Evolutionary conservation across 495 filamentous ascomycete species (phyloP), one percentile per base, ranked within the genome.

Genomic region (Podospora anserina): DNA sequence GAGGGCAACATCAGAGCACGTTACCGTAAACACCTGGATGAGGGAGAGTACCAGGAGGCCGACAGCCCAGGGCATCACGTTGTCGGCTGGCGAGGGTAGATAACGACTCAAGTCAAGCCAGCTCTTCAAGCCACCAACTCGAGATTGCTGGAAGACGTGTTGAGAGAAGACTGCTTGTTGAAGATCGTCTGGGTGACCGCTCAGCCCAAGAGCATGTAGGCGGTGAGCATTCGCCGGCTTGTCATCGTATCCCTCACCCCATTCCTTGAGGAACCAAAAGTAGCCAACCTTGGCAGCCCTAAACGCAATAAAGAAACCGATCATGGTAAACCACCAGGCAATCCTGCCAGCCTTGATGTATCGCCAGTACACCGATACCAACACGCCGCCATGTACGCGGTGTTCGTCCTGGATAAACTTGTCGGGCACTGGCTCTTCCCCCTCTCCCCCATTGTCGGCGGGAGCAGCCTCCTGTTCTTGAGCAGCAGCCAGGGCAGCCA

Each of bases 371-470:
- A 94, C 89, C 19, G 83, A 81, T 11, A 84, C 82, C 72, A 92
- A 82, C 5, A 96, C 91, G 3, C 90, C 90, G 63, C 92, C 92
- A 70, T 91, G 87, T 0, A 86, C 89, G 60, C 91, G 84, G 72
- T 88, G 82, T 75, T 96, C 92, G 19, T 96, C 91, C 73, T 93
- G 88, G 55, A 94, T 89, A 75, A 96, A 94, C 71, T 92, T 92
- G 16, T 90, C 88, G 0, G 90, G 87, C 13, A 87, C 78, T 0
- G 83, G 82, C 2, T 75, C 76, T 19, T 77, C 74, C 0, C 78
- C 75, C 11, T 79, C 76, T 1, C 66, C 69, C 0, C 75, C n/a
- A 71, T 68, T 4, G 23, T 23, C 23, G 67, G 62, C 30, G 69
- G 65, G 23, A 7, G 30, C 20, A 0, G 53, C 57, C n/a, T 19